Evolutionary conservation across 2,329 filamentous ascomycete species (phyloP).

Genomic region (Byssoonygena ceratinophila): DNA sequence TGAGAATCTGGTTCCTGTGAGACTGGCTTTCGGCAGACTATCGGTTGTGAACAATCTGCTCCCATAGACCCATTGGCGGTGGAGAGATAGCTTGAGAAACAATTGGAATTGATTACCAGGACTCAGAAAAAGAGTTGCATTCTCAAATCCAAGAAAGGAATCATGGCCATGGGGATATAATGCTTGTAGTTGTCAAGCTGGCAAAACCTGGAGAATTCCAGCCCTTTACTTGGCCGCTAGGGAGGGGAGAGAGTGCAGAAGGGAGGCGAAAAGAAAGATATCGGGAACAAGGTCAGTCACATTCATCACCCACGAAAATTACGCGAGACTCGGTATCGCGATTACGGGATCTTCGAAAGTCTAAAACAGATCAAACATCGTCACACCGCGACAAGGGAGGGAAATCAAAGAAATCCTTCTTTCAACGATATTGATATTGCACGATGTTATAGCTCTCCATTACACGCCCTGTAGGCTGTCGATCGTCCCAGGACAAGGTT

Average conservation of each 20-base stretch:
- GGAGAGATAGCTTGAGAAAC: neutral
- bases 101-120: neutral
- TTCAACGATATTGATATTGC: no score
- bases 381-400: no score
- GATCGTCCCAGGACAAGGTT: neutral
- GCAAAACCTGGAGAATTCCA: conserved; percentile 1
- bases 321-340: neutral
- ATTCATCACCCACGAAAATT: neutral
- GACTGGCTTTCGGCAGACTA: neutral
- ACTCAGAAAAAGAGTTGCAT: neutral
- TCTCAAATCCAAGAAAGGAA: neutral
- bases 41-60: neutral
- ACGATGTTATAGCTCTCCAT: no score
- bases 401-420: no score
- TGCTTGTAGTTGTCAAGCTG: neutral
- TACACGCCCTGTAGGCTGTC: neutral
- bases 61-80: neutral
- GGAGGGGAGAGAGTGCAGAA: neutral
- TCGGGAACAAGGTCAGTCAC: neutral
- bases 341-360: neutral
- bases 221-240: neutral
- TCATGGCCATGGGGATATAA: neutral
- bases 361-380: no score
- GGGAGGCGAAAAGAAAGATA: conserved; percentile 6
- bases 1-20: neutral